These are phyloP conservation scores for Domatiomyces globalis DNA, from an alignment of 2,329 filamentous ascomycete genomes.

Conservation along the genomic window DNA sequence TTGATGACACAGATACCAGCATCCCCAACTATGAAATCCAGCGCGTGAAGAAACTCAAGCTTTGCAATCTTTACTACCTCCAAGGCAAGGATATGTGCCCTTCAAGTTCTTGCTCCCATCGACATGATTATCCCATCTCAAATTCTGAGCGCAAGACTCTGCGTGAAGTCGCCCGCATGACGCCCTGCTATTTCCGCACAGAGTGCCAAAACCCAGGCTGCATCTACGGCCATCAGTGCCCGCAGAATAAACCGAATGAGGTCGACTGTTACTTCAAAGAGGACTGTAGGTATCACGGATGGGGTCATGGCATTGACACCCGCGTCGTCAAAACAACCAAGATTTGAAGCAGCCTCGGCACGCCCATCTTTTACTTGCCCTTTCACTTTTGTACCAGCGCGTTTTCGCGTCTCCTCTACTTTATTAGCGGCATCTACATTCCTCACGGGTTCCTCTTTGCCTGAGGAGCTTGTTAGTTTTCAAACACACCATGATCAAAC, in stretches of 20 bases:
- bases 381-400: not conserved
- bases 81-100: slow-evolving; percentile 40
- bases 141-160: slow-evolving; percentile 40
- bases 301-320: slow-evolving; percentile 45
- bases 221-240: slow-evolving; percentile 51
- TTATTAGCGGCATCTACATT: too few relatives aligned
- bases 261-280: slow-evolving; percentile 45
- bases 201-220: slow-evolving; percentile 46
- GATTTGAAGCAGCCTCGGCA: slow-evolving; percentile 19
- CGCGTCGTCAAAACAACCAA: slow-evolving; percentile 40
- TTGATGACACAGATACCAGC: slow-evolving; percentile 38
- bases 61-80: slow-evolving; percentile 49
- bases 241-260: slow-evolving; percentile 37
- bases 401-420: too few relatives aligned
- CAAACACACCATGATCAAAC: too few relatives aligned
- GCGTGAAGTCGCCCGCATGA: slow-evolving; percentile 47
- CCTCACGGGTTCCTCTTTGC: too few relatives aligned
- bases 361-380: not conserved
- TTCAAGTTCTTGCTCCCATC: slow-evolving; percentile 43
- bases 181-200: slow-evolving; percentile 44
- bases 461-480: too few relatives aligned
- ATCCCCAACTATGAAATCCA: slow-evolving; percentile 43
- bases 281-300: slow-evolving; percentile 42
- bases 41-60: slow-evolving; percentile 46
- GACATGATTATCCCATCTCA: slow-evolving; percentile 40